phyloP scores from a whole-genome alignment of 2,329 filamentous ascomycete genomes.

The Paraphaeosphaeria sporulosa region DNA sequence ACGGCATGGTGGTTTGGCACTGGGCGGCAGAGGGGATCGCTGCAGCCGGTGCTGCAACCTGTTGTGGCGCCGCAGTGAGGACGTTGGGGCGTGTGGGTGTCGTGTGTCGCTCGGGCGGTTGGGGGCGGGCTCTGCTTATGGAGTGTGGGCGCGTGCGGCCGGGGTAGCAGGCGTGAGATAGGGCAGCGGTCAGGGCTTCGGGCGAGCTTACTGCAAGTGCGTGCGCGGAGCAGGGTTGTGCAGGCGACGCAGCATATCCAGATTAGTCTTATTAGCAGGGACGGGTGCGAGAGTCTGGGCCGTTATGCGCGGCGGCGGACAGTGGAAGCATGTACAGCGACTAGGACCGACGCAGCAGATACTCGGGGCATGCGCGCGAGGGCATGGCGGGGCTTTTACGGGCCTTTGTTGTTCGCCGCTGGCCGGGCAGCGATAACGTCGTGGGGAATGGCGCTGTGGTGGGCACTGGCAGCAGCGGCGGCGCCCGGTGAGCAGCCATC shows the following conservation, averaged over 20 bases:
- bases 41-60: constrained; percentile 32
- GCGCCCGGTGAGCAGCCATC: background rate
- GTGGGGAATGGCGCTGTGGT: background rate
- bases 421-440: constrained; percentile 1
- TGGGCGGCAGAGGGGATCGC: constrained; percentile 8
- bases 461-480: too few relatives aligned
- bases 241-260: constrained; percentile 14
- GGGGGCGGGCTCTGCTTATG: constrained; percentile 19
- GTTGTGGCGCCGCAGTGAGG: constrained; percentile 26
- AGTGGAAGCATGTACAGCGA: too few relatives aligned
- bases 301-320: too few relatives aligned
- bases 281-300: background rate
- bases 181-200: constrained; percentile 3
- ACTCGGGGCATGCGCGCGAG: too few relatives aligned
- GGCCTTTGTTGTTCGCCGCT: background rate
- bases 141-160: constrained; percentile 8
- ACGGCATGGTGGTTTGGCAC: background rate
- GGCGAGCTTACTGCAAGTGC: constrained; percentile 17
- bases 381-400: background rate
- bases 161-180: too few relatives aligned
- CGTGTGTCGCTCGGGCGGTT: constrained; percentile 1
- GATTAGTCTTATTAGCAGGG: constrained; percentile 10
- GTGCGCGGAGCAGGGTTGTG: constrained; percentile 11
- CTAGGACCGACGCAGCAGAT: too few relatives aligned
- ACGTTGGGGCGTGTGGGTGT: constrained; percentile 14